phyloP scores from a whole-genome alignment of 495 filamentous ascomycete genomes.

The Copromyces sp. region DNA sequence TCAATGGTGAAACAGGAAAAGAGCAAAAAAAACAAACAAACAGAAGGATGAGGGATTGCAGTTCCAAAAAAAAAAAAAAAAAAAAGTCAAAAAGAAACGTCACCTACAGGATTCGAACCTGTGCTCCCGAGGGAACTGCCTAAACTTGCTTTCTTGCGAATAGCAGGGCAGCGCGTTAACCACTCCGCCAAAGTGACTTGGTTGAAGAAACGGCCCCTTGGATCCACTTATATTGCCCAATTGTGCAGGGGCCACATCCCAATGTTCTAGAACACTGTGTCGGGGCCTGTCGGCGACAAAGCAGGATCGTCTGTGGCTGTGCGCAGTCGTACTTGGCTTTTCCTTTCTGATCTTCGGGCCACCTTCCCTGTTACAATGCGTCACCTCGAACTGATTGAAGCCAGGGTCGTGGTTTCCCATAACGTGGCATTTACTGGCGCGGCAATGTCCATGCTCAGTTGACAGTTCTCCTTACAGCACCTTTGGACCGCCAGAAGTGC shows the following conservation, averaged over 20 bases:
- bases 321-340: neutral
- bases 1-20: neutral
- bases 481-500: neutral
- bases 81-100: conserved; percentile 12
- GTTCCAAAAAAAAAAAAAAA: neutral
- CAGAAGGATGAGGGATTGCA: neutral
- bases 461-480: neutral
- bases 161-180: conserved; percentile 13
- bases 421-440: neutral
- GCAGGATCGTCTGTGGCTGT: neutral
- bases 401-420: neutral
- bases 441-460: neutral
- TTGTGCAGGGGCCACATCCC: too few species aligned
- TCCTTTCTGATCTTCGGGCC: neutral
- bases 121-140: conserved; percentile 5
- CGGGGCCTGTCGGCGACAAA: neutral
- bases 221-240: neutral
- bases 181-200: conserved; percentile 14
- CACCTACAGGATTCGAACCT: conserved; percentile 13
- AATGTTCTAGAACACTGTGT: neutral
- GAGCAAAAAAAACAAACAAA: neutral
- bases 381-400: neutral
- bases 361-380: neutral
- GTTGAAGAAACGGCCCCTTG: neutral
- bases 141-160: neutral